Evolutionary conservation across 2,329 filamentous ascomycete species (phyloP), one percentile per base, ranked within the genome.

Genomic region (Xylaria sp.): DNA sequence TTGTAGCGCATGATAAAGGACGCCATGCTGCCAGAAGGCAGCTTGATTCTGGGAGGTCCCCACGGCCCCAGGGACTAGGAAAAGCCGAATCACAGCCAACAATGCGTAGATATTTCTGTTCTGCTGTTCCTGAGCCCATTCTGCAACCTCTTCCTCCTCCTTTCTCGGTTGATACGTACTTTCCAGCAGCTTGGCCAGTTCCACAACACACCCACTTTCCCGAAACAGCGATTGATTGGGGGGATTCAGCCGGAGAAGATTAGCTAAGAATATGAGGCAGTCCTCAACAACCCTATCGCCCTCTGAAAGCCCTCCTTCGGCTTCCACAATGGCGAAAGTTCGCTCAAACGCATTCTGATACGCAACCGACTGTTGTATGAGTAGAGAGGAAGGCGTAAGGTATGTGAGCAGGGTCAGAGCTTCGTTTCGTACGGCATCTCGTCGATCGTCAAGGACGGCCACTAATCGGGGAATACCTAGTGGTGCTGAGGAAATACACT

Each of bases 181-280:
- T 76, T 87, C 86, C 23, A 97, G 84, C 41, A 98, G 84, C 46
- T 87, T 87, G 18, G 90, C 87, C 57, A 98, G 84, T 73, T 90
- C 91, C 25, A 88, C 86, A 15, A 97, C 89, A 76, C 91, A 94
- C 0, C 94, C 94, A 54, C 93, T 95, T 79, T 99, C 96, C 66
- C 95, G 89, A 80, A 99, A 98, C 65, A 95, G 90, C 12, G 94
- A 93, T 80, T 99, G 96, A 77, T 99, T 99, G 1, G 94, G 96
- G 1, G 90, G 84, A 78, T 98, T 98, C 75, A 94, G 88, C 41
- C 92, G 89, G 34, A 99, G 84, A 13, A 99, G 87, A 79, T 98
- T 98, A 51, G 94, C 94, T 58, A 98, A 84, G 63, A 99, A 85
- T 66, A 96, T 95, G 23, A 99, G 84, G 75, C 94, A 98, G 80